Evolutionary conservation across 176 grass and related monocot species (phyloP).

Genomic region (Calamus simplicifolius): DNA sequence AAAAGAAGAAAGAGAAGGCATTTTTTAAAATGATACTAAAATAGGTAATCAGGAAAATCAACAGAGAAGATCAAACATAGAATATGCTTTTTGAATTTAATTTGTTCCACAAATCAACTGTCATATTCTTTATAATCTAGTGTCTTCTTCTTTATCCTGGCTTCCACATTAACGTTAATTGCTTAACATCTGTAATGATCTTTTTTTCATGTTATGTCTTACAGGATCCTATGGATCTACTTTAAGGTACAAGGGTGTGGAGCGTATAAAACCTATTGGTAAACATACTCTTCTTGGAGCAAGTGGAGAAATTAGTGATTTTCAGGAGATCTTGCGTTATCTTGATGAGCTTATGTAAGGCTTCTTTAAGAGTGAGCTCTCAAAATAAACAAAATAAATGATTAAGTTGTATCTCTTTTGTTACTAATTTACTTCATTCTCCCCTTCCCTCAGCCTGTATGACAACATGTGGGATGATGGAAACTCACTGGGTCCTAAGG

Average conservation of each 20-base stretch:
- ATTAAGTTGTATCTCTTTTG: slow-evolving; percentile 1
- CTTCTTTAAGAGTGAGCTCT: no score
- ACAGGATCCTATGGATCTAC: slow-evolving; percentile 96
- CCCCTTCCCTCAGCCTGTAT: slow-evolving; percentile 34
- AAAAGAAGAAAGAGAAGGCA: no score
- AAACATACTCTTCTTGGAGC: slow-evolving; percentile 92
- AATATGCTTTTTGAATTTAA: no score
- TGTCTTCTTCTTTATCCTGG: no score
- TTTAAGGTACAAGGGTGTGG: slow-evolving; percentile 92
- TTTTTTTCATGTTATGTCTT: slow-evolving; percentile 10
- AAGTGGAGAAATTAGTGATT: slow-evolving; percentile 94
- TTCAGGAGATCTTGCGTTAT: slow-evolving; percentile 96
- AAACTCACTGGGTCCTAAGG: slow-evolving; percentile 94
- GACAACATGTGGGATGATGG: slow-evolving; percentile 99
- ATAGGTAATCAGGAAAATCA: no score
- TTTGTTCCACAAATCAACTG: no score
- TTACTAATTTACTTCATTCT: neutral
- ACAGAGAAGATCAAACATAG: no score
- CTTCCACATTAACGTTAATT: no score
- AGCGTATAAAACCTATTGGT: slow-evolving; percentile 84
- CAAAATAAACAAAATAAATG: no score
- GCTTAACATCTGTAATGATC: no score
- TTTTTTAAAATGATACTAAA: no score
- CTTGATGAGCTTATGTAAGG: slow-evolving; percentile 92
- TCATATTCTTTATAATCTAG: no score